Evolutionary conservation across 495 filamentous ascomycete species (phyloP), one percentile per base, ranked within the genome.

Genomic region (Neurospora cerealis): DNA sequence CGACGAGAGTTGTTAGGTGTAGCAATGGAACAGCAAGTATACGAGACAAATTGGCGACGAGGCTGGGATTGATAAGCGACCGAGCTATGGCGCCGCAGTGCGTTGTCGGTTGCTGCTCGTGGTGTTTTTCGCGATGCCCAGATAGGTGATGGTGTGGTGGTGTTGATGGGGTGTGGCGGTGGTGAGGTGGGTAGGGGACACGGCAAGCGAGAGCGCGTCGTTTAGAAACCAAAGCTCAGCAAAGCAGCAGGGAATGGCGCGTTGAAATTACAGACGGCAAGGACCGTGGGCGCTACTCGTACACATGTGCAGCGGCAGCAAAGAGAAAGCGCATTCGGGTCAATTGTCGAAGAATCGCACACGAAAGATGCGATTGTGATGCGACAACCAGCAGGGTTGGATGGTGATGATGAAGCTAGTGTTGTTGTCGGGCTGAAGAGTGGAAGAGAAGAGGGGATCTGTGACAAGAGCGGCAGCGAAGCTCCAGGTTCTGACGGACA

Each of bases 141-240:
- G 28, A 19, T 66, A 32, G 54, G 54, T 34, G 54, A 24, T 60
- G 48, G 21, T 60, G 48, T 32, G 48, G 48, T 32, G 48, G 24
- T 62, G n/a, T 13, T 54, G 44, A 48, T 48, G 10, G 10, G 21
- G 48, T 60, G 48, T 60, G 21, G 46, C 46, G 46, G 4, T 60
- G 48, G 24, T 62, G 54, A 62, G 28, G 28, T 17, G 54, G 28
- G 54, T 66, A 36, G 54, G 28, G 80, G 80, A 83, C 82, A 83
- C 80, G 81, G 78, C 75, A 71, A 75, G 74, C 75, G 71, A 74
- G 75, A 70, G 80, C 81, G 83, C 81, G 78, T 77, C 74, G 82
- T 78, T 77, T 72, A 75, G 76, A 73, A 74, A 66, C 28, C 54
- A 19, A 34, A 66, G 54, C 54, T 34, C 54, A 66, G 54, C 54